Conservation (phyloP, 2,329 filamentous ascomycete species). For the Beauveria sp. region DNA sequence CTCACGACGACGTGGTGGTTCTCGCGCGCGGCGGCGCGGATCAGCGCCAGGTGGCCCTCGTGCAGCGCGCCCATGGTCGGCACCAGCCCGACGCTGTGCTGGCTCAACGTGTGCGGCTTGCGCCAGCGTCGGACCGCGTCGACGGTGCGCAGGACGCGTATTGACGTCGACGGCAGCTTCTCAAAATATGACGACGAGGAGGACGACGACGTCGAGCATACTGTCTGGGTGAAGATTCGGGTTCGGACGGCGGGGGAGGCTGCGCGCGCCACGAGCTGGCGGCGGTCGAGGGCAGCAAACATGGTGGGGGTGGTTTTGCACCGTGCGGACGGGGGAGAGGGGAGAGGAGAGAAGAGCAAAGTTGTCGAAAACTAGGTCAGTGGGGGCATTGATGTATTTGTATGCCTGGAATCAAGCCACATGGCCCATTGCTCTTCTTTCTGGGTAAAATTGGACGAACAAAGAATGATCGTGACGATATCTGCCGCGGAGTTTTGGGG, state of each 20-base stretch:
- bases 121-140: constrained; percentile 63
- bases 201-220: constrained; percentile 13
- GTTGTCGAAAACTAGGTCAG: not conserved
- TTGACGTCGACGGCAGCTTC: constrained; percentile 48
- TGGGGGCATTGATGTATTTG: constrained; percentile 5
- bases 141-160: constrained; percentile 71
- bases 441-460: not conserved
- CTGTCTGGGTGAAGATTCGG: constrained; percentile 15
- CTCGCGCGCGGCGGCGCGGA: constrained; percentile 74
- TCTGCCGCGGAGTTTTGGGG: constrained; percentile 42
- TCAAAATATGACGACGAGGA: constrained; percentile 22
- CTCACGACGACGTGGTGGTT: constrained; percentile 84
- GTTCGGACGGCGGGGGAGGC: not conserved
- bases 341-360: not conserved
- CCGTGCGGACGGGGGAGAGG: not conserved
- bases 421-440: not conserved
- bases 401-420: not conserved
- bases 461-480: constrained; percentile 34
- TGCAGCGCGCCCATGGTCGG: constrained; percentile 99
- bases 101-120: constrained; percentile 53
- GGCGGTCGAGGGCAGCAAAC: not conserved
- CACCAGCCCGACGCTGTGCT: constrained; percentile 74
- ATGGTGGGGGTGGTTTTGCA: not conserved
- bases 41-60: constrained; percentile 77
- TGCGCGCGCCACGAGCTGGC: constrained; percentile 5